Conservation (phyloP, 2,329 filamentous ascomycete species). For the Penicillium janthinellum region DNA sequence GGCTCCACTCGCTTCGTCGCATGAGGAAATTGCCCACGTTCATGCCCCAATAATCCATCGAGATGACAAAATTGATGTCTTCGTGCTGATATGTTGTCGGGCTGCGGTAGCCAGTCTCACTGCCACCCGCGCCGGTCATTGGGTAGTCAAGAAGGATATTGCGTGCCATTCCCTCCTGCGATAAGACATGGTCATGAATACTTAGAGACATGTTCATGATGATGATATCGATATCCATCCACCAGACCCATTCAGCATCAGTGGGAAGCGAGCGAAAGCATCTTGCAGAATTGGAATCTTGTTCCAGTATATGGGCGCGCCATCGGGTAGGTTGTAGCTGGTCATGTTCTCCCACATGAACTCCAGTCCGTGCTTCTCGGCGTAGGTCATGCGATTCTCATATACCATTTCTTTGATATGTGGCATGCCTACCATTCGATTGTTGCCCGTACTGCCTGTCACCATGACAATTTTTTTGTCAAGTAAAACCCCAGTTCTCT, state of each 20-base stretch:
- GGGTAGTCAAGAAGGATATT: conserved; percentile 8
- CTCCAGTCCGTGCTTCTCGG: conserved; percentile 7
- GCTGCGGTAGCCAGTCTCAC: conserved; percentile 7
- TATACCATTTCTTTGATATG: conserved; percentile 17
- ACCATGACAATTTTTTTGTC: conserved; percentile 12
- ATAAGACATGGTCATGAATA: conserved; percentile 15
- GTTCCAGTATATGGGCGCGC: conserved; percentile 14
- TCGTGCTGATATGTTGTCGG: conserved; percentile 9
- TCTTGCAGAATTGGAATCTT: conserved; percentile 11
- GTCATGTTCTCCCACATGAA: conserved; percentile 16
- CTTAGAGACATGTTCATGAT: conserved; percentile 17
- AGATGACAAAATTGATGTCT: conserved; percentile 16
- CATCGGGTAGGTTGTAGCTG: conserved; percentile 11
- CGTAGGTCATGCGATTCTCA: conserved; percentile 15
- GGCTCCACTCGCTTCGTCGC: conserved; percentile 13
- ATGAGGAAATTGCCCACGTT: conserved; percentile 14
- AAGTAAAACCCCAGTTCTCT: no score
- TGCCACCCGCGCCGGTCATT: conserved; percentile 6
- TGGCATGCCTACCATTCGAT: conserved; percentile 13
- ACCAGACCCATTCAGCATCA: conserved; percentile 15
- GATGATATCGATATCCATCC: conserved; percentile 15
- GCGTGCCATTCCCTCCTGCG: conserved; percentile 4
- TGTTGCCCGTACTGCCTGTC: conserved; percentile 12
- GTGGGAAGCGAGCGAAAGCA: conserved; percentile 9
- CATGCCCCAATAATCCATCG: conserved; percentile 11